Percentiles rank a stretch among this genome's conserved stretches.
phyloP scores from a whole-genome alignment of 371 early-diverging fungal species.

The Syncephalis fuscata region DNA sequence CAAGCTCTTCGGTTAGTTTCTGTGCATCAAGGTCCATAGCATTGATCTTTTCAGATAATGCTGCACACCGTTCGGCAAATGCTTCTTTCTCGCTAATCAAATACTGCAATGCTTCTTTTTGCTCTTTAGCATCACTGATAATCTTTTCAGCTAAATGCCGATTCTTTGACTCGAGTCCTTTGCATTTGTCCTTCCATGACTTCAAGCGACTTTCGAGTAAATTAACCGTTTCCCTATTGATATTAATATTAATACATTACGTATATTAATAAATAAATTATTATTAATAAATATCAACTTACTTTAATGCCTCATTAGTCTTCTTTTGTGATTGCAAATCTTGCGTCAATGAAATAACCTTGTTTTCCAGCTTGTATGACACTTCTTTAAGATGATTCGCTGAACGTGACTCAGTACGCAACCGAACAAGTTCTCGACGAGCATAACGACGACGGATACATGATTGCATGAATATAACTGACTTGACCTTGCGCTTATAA shows the following conservation, averaged over 20 bases:
- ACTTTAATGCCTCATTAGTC: slow-evolving; percentile 37
- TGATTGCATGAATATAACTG: slow-evolving; percentile 60
- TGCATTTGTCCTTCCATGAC: slow-evolving; percentile 10
- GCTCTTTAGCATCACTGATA: too few relatives aligned
- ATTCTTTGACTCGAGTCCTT: slow-evolving; percentile 15
- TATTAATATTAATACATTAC: too few relatives aligned
- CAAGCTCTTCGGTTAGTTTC: slow-evolving; percentile 34
- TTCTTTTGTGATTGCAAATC: slow-evolving; percentile 46
- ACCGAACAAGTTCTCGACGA: slow-evolving; percentile 26
- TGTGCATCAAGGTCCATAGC: slow-evolving; percentile 49
- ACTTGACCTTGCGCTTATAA: slow-evolving; percentile 23
- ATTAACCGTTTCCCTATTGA: too few relatives aligned
- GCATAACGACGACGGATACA: slow-evolving; percentile 60
- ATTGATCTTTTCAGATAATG: slow-evolving; percentile 30
- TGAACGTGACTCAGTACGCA: slow-evolving; percentile 71
- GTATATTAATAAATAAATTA: too few relatives aligned
- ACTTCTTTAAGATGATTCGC: slow-evolving; percentile 83
- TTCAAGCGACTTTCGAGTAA: not conserved
- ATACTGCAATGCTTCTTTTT: too few relatives aligned
- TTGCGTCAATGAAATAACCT: slow-evolving; percentile 90
- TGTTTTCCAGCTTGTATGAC: slow-evolving; percentile 84
- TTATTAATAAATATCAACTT: too few relatives aligned
- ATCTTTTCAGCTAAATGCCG: not conserved
- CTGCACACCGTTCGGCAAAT: slow-evolving; percentile 19
- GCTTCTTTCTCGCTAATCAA: slow-evolving; percentile 4